Evolutionary conservation across 1,284 basidiomycete species (phyloP).

Genomic region (Trichosporon ovoides): DNA sequence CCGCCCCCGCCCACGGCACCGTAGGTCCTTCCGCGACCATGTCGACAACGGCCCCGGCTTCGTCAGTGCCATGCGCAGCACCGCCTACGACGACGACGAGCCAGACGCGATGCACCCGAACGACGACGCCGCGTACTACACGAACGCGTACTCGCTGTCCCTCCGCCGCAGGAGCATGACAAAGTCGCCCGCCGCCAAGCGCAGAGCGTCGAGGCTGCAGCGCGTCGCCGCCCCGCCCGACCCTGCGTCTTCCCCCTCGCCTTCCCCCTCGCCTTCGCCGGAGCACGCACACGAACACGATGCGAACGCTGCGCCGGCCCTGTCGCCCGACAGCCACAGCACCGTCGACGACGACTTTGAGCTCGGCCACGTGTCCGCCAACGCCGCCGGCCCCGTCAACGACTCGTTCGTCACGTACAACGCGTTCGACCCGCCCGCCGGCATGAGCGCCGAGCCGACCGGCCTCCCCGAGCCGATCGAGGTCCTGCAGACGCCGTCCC

Average conservation of each 20-base stretch:
- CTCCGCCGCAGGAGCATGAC: neutral
- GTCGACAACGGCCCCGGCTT: constrained; percentile 1
- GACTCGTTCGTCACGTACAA: neutral
- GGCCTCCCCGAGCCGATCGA: neutral
- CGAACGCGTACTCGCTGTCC: neutral
- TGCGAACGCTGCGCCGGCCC: neutral
- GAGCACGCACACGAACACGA: neutral
- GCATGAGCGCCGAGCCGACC: neutral
- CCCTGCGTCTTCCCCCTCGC: no score
- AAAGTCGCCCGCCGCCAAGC: neutral
- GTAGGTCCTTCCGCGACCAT: neutral
- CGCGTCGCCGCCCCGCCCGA: neutral
- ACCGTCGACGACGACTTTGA: neutral
- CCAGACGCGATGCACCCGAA: no score
- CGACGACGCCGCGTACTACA: neutral
- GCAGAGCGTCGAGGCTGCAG: neutral
- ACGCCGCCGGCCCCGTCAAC: neutral
- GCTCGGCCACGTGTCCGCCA: neutral
- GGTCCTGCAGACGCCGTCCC: neutral
- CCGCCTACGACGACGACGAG: constrained; percentile 2
- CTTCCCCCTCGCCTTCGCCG: no score
- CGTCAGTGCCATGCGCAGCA: neutral
- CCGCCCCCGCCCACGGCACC: neutral
- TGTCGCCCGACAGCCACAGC: neutral
- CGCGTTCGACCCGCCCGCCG: neutral